Evolutionary conservation across 1,139 yeast species (phyloP), one percentile per base, ranked within the genome.

Genomic region (Candida frijolesensis): DNA sequence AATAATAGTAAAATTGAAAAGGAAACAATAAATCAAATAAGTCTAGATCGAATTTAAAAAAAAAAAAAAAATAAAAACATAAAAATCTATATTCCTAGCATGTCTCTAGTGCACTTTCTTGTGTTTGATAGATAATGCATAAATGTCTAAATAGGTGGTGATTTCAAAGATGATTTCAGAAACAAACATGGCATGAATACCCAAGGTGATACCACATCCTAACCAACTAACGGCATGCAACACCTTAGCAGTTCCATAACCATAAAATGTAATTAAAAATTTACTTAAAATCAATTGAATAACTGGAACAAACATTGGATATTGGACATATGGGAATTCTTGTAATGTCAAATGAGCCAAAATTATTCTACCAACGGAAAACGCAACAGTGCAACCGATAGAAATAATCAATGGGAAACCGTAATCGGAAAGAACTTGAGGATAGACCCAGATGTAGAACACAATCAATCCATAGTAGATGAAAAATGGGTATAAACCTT

Each of bases 291-390:
- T 40, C 32, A 84, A 63, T 60, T 90, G 95, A 1, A 71, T 61
- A 1, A 74, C 33, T 16, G 97, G 97, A 30, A 87, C 72, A 45
- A 82, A 73, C 78, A 85, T 79, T 41, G 96, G 90, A 30, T 85
- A 79, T 54, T 89, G 89, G 53, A 79, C 59, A 65, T 76, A 71
- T 46, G 98, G 98, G 76, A 88, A 92, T 2, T 70, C 62, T 63
- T 89, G 96, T 51, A 80, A 70, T 0, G 97, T 90, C 61, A 92
- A 82, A 67, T 92, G 97, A 2, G 91, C 95, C 52, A 89, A 77
- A 61, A 92, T 92, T 59, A 92, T 89, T 64, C 96, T 81, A 4
- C 98, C 98, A 18, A 92, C 97, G 1, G 83, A 76, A 61, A 89
- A 87, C 0, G 98, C 97, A 60, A 87, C 72, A 1, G 89, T 78